These are phyloP conservation scores for Daldinia childiae DNA, from an alignment of 495 filamentous ascomycete genomes.

Conservation along the genomic window DNA sequence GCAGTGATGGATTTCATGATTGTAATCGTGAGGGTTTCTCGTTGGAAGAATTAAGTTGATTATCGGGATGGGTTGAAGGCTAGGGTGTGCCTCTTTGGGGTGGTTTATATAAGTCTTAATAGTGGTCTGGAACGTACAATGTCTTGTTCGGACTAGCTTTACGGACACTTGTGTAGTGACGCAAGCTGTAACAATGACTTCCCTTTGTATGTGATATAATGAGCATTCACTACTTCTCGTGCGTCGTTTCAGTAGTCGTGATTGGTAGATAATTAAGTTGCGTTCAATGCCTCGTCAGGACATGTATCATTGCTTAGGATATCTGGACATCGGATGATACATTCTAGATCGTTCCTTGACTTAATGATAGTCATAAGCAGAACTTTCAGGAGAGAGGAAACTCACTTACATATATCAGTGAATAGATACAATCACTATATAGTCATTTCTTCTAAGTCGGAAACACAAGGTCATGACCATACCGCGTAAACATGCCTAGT, in stretches of 20 bases:
- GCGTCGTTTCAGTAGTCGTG: neutral
- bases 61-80: neutral
- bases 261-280: neutral
- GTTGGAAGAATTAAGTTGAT: neutral
- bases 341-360: neutral
- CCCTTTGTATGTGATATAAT: neutral
- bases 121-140: neutral
- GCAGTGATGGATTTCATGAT: constrained; percentile 13
- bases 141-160: neutral
- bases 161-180: neutral
- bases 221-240: neutral
- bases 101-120: neutral
- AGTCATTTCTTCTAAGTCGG: neutral
- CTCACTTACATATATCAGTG: neutral
- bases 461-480: neutral
- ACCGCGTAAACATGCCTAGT: neutral
- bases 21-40: neutral
- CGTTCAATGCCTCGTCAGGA: neutral
- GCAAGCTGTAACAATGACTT: neutral
- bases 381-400: neutral
- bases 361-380: no score
- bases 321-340: neutral
- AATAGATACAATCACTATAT: neutral
- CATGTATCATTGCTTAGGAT: neutral
- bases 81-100: neutral